Evolutionary conservation across 1,284 basidiomycete genomes (phyloP).

Genomic region (Microbotryum saponariae): DNA sequence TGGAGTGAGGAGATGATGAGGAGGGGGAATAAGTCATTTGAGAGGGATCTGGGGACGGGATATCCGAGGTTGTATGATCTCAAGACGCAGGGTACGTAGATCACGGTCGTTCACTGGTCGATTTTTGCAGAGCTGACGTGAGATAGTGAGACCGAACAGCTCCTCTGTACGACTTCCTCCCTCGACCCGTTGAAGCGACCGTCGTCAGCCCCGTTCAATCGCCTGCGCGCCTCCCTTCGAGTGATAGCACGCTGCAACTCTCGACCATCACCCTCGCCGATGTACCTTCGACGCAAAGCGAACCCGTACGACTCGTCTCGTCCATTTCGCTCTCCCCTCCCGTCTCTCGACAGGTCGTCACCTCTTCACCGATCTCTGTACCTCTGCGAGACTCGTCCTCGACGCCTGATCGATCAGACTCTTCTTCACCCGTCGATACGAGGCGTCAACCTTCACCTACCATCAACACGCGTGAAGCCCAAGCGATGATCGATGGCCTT

Average conservation of each 20-base stretch:
- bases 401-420: background rate
- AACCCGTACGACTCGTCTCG: no score
- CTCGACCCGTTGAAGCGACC: background rate
- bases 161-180: constrained; percentile 20
- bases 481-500: constrained; percentile 76
- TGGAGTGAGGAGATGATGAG: constrained; percentile 18
- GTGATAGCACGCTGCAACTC: no score
- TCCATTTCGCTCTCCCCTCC: no score
- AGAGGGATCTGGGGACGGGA: constrained; percentile 12
- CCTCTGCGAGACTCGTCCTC: no score
- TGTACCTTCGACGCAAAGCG: no score
- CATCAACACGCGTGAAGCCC: constrained; percentile 81
- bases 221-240: no score
- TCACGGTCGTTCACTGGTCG: background rate
- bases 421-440: constrained; percentile 5
- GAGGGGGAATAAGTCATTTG: constrained; percentile 6
- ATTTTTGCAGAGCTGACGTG: no score
- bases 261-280: no score
- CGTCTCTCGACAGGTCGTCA: no score
- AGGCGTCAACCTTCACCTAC: constrained; percentile 58
- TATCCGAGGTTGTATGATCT: constrained; percentile 13
- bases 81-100: constrained; percentile 9
- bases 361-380: no score
- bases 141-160: background rate
- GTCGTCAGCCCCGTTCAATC: no score